A percentile compares a stretch with the other conserved stretches of the same genome.
phyloP scores from a whole-genome alignment of 495 filamentous ascomycete species.

The Hypoxylon rickii region DNA sequence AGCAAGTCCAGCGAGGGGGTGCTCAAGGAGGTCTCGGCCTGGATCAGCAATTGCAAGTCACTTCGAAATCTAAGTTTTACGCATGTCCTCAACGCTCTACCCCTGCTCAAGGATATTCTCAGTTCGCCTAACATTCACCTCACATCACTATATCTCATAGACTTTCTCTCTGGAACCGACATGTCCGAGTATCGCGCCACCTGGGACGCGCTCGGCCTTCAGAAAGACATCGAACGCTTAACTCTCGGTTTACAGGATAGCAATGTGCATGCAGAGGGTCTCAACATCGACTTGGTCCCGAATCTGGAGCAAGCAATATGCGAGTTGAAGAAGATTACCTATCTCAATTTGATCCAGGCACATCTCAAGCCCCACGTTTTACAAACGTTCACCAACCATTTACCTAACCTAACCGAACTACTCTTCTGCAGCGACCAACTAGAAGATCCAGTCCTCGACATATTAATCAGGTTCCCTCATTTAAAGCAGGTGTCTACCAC shows the following conservation, averaged over 20 bases:
- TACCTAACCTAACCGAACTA: too few relatives aligned
- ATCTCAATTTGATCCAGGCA: too few relatives aligned
- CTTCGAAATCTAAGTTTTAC: slow-evolving; percentile 57
- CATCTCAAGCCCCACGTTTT: too few relatives aligned
- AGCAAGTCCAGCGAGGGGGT: slow-evolving; percentile 52
- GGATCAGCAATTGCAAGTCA: slow-evolving; percentile 60
- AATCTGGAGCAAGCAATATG: too few relatives aligned
- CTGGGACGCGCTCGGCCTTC: slow-evolving; percentile 29
- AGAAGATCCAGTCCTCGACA: too few relatives aligned
- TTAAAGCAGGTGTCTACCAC: too few relatives aligned
- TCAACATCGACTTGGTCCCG: too few relatives aligned
- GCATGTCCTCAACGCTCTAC: slow-evolving; percentile 54
- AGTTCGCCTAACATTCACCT: slow-evolving; percentile 35
- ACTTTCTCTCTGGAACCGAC: slow-evolving; percentile 15
- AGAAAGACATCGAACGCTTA: slow-evolving; percentile 34
- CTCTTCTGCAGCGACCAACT: too few relatives aligned
- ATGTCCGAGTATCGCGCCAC: neutral
- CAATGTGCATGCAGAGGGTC: too few relatives aligned
- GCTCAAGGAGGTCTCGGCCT: slow-evolving; percentile 56
- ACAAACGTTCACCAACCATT: too few relatives aligned
- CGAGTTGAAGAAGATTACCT: too few relatives aligned
- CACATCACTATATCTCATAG: slow-evolving; percentile 27
- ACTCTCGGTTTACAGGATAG: slow-evolving; percentile 55
- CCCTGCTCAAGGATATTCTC: slow-evolving; percentile 59
- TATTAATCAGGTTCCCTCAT: too few relatives aligned